Conservation (phyloP, 2,329 filamentous ascomycete species). For the Fusarium foetens region DNA sequence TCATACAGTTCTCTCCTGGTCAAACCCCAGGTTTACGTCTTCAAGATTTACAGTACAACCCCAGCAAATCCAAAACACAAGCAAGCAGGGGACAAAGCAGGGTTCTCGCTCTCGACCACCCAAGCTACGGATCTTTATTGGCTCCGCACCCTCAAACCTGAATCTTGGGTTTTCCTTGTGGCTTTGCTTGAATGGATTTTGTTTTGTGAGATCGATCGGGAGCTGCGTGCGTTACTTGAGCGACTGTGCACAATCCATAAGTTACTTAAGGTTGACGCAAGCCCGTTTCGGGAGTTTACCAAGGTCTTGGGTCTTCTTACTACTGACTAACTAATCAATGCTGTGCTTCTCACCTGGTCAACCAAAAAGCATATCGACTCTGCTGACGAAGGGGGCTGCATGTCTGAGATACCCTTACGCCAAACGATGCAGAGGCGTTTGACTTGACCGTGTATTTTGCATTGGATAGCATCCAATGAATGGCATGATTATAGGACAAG, state of each 20-base stretch:
- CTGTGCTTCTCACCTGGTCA: background rate
- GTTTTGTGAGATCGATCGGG: slow-evolving; percentile 23
- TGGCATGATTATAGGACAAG: background rate
- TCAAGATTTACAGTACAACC: background rate
- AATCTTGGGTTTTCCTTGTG: slow-evolving; percentile 24
- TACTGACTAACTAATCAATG: background rate
- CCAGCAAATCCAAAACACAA: slow-evolving; percentile 25
- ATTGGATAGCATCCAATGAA: slow-evolving; percentile 10
- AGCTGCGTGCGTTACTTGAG: background rate
- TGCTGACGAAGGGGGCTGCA: slow-evolving; percentile 8
- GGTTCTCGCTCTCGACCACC: slow-evolving; percentile 3
- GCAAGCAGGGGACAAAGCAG: slow-evolving; percentile 21
- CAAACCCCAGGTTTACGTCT: slow-evolving; percentile 15
- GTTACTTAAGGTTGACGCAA: slow-evolving; percentile 24
- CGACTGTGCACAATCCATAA: background rate
- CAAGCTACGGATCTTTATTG: slow-evolving; percentile 22
- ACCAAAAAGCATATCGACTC: background rate
- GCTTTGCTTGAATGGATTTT: slow-evolving; percentile 4
- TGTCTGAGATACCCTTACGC: slow-evolving; percentile 20
- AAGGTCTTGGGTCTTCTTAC: slow-evolving; percentile 3
- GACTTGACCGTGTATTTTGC: slow-evolving; percentile 9
- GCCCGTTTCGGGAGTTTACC: slow-evolving; percentile 2
- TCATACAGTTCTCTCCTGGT: background rate
- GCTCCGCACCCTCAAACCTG: slow-evolving; percentile 14
- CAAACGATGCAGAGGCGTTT: slow-evolving; percentile 31